A percentile compares a stretch with the other conserved stretches of the same genome.
phyloP scores from a whole-genome alignment of 257 asterid species.

The Nicotiana tomentosiformis region DNA sequence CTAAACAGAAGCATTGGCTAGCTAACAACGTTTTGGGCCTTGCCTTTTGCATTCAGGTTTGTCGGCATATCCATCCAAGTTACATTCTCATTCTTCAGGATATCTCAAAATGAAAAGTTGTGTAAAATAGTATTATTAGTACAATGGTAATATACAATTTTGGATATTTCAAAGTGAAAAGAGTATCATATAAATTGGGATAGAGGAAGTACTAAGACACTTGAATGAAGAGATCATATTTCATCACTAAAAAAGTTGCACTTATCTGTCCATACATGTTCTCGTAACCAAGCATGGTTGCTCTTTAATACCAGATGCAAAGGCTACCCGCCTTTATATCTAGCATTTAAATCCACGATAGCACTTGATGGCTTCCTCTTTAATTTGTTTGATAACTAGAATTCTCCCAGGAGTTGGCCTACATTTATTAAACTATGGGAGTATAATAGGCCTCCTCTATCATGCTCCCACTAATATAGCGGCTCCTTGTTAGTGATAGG shows the following conservation, averaged over 20 bases:
- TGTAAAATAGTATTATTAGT: background rate
- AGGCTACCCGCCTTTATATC: background rate
- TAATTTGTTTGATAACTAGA: background rate
- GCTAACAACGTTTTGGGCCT: constrained; percentile 95
- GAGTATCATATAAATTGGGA: background rate
- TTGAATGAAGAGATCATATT: background rate
- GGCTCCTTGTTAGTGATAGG: background rate
- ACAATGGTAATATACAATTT: background rate
- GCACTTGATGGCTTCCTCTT: background rate
- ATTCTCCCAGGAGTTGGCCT: background rate
- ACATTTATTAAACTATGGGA: background rate
- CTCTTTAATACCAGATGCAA: background rate
- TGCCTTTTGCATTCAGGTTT: constrained; percentile 93
- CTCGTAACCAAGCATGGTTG: background rate
- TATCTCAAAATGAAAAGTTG: background rate
- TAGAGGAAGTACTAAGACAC: background rate
- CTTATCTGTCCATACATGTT: background rate
- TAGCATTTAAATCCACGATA: background rate
- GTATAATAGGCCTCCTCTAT: background rate
- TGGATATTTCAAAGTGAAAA: background rate
- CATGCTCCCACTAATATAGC: background rate
- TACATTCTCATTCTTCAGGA: background rate
- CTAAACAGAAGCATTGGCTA: constrained; percentile 93
- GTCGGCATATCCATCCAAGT: background rate
- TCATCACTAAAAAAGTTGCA: background rate